phyloP scores from a whole-genome alignment of 2,329 filamentous ascomycete species.

The Capronia epimyces region DNA sequence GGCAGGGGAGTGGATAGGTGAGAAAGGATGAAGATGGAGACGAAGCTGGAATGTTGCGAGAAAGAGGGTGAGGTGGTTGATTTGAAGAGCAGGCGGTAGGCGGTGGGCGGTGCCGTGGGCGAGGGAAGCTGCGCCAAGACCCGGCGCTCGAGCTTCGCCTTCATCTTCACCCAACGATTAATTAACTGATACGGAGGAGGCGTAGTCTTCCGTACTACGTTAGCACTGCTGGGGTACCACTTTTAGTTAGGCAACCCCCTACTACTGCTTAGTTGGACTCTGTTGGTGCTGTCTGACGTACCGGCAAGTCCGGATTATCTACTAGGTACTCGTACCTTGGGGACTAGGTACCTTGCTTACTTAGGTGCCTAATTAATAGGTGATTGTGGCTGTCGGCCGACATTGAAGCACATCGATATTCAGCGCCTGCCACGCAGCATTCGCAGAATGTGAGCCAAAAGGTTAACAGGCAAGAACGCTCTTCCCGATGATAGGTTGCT shows the following conservation, averaged over 20 bases:
- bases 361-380: too few species aligned
- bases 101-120: constrained; percentile 23
- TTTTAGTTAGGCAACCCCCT: constrained; percentile 3
- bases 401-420: too few species aligned
- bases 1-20: constrained; percentile 20
- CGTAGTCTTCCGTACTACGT: background rate
- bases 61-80: constrained; percentile 24
- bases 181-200: background rate
- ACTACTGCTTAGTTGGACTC: background rate
- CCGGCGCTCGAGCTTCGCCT: constrained; percentile 4
- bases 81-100: constrained; percentile 27
- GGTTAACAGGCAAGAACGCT: too few species aligned
- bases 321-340: too few species aligned
- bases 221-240: background rate
- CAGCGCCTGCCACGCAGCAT: too few species aligned
- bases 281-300: too few species aligned
- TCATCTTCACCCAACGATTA: background rate
- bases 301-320: too few species aligned
- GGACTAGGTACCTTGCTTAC: too few species aligned
- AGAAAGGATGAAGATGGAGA: constrained; percentile 15
- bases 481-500: background rate
- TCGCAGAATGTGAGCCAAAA: background rate
- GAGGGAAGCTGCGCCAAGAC: constrained; percentile 18
- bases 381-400: too few species aligned
- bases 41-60: constrained; percentile 17